Percentiles rank a stretch among this genome's conserved stretches.
phyloP scores from a whole-genome alignment of 192 early-diverging fungal species.

The Thoreauomyces humboldtii region DNA sequence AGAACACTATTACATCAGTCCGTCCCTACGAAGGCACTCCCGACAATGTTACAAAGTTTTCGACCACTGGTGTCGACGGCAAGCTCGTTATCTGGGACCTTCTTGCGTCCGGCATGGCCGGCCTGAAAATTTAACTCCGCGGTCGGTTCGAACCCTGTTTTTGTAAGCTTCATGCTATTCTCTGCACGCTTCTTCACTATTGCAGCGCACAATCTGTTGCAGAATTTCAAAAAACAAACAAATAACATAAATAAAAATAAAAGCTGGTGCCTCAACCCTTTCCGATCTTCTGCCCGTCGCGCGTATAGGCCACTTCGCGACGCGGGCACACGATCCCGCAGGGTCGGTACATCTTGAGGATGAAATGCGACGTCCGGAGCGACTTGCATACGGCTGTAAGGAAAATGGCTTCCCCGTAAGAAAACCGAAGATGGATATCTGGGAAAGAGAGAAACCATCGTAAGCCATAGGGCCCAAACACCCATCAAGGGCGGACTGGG shows the following conservation, averaged over 20 bases:
- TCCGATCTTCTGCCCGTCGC: slow-evolving; percentile 12
- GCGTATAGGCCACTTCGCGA: slow-evolving; percentile 11
- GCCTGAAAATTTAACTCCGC: slow-evolving; percentile 9
- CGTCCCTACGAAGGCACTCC: slow-evolving; percentile 52
- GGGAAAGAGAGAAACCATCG: not conserved
- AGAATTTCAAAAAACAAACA: too few species aligned
- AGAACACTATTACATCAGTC: slow-evolving; percentile 92
- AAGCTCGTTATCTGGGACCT: slow-evolving; percentile 75
- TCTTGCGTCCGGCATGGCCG: slow-evolving; percentile 19
- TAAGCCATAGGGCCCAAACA: slow-evolving; percentile 6
- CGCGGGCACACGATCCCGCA: slow-evolving; percentile 49
- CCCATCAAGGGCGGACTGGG: slow-evolving; percentile 2
- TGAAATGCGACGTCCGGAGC: slow-evolving; percentile 51
- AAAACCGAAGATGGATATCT: slow-evolving; percentile 56
- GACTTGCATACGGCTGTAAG: slow-evolving; percentile 54
- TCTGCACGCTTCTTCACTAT: too few species aligned
- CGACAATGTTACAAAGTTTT: slow-evolving; percentile 64
- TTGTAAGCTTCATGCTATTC: too few species aligned
- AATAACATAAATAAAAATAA: too few species aligned
- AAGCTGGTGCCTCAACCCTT: too few species aligned
- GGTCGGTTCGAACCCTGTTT: too few species aligned
- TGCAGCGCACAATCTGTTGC: too few species aligned
- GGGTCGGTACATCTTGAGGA: slow-evolving; percentile 59
- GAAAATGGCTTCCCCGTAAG: slow-evolving; percentile 61
- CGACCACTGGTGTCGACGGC: slow-evolving; percentile 80